Conservation (phyloP, 148 eudicot species). For the Amaranthus cruentus region DNA sequence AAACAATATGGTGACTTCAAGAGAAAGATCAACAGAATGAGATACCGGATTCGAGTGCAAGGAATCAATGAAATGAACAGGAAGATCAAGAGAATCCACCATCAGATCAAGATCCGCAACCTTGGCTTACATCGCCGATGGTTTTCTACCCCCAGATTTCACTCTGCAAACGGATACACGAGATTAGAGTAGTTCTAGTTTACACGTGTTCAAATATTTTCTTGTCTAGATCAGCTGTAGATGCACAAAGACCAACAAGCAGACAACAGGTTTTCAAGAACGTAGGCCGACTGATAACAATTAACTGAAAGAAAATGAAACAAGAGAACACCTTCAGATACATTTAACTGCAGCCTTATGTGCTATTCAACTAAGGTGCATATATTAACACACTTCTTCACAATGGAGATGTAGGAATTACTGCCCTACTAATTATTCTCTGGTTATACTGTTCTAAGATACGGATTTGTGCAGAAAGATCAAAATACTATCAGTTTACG, state of each 20-base stretch:
- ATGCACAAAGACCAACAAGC: conserved; percentile 5
- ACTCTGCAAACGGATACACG: conserved; percentile 41
- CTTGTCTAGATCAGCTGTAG: background rate
- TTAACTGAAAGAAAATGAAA: background rate
- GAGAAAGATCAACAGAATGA: conserved; percentile 48
- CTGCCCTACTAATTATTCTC: background rate
- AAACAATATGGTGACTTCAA: conserved; percentile 31
- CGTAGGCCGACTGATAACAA: conserved; percentile 4
- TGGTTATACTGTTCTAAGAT: no score
- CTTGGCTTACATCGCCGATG: conserved; percentile 44
- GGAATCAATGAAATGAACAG: conserved; percentile 42
- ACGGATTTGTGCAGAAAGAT: background rate
- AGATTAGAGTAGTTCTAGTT: conserved; percentile 36
- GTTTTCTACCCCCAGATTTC: conserved; percentile 42
- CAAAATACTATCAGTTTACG: background rate
- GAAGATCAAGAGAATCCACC: conserved; percentile 58
- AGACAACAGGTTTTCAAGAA: conserved; percentile 6
- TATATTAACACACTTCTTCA: background rate
- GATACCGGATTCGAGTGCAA: conserved; percentile 51
- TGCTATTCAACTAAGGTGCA: background rate
- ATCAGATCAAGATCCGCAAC: conserved; percentile 51
- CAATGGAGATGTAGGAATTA: background rate
- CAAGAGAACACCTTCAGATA: background rate
- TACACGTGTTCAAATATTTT: background rate
- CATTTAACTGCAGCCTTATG: background rate